Evolutionary conservation across 208 protist genomes (phyloP), one percentile per base, ranked within the genome.

Genomic region (Hexamita inflata): DNA sequence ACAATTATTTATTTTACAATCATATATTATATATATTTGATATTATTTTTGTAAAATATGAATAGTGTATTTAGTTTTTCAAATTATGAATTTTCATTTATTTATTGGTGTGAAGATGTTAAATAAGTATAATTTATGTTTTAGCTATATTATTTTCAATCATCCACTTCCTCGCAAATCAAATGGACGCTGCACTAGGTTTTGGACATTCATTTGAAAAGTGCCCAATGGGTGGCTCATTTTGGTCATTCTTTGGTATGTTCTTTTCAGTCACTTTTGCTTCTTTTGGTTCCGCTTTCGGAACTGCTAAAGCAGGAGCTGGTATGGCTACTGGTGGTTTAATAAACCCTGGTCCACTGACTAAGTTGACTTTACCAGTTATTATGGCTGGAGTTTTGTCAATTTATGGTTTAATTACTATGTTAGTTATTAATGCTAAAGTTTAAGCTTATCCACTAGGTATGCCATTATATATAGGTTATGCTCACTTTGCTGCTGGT

Each of bases 401-500:
- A 45, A 70, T 70, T 24, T 70, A 70, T 38, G 64, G 64, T 19
- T 34, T 70, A 2, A 70, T 70, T n/a, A 70, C 64, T 40, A 32
- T 38, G 28, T n/a, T 70, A 15, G 15, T 45, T 11, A 70, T 70
- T 45, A 70, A 70, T n/a, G 28, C 38, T 11, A 35, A 45, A 15
- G 64, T 70, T 49, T 32, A n/a, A 32, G 28, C 4, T 15, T 40
- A 40, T 38, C 26, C 64, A 32, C 26, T 42, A 11, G 64, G 64
- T 15, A 70, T 70, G 64, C 64, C 64, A 15, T 45, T 57, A 38
- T 76, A 76, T 28, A n/a, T 42, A 2, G 38, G 67, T 34, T 75
- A 77, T 42, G 64, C 76, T 28, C 76, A 78, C 34, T 75, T 78
- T 73, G 42, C 61, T 61, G 76, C 67, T 11, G 76, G 76, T 15